Percentiles rank a stretch among this genome's conserved stretches.
Evolutionary conservation across 352 stramenopile genomes (phyloP).

Genomic region (Globisporangium parvum): DNA sequence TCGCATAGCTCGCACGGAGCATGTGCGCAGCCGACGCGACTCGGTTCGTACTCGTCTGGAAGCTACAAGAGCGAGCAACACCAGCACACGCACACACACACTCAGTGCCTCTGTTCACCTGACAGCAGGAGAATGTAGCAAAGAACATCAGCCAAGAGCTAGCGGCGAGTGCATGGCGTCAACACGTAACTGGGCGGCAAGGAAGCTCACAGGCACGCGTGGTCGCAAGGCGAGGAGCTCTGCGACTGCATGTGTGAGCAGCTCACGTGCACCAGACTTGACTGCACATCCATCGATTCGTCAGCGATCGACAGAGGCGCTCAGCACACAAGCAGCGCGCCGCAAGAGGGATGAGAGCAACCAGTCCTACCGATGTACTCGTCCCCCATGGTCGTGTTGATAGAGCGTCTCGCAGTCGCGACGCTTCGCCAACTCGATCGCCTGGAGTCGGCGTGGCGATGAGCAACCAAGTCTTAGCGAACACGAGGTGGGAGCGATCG

Average conservation of each 20-base stretch:
- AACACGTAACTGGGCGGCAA: conserved; percentile 9
- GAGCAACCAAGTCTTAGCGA: too few species aligned
- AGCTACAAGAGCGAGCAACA: background rate
- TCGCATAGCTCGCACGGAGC: conserved; percentile 4
- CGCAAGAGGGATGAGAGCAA: background rate
- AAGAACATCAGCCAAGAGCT: background rate
- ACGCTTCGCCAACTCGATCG: background rate
- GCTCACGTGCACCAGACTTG: conserved; percentile 8
- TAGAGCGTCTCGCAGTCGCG: background rate
- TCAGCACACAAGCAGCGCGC: background rate
- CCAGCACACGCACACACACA: background rate
- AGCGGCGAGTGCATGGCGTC: background rate
- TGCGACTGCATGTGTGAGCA: conserved; percentile 9
- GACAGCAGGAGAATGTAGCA: too few species aligned
- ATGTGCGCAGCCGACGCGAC: background rate
- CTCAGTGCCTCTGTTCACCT: too few species aligned
- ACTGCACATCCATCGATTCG: background rate
- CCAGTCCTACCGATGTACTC: conserved; percentile 9
- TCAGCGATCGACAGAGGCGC: background rate
- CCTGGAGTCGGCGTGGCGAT: too few species aligned
- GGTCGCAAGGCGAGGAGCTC: conserved; percentile 9
- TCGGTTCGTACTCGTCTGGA: conserved; percentile 10
- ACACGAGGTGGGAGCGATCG: too few species aligned
- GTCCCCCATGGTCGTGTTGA: conserved; percentile 5
- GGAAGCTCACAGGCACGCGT: conserved; percentile 8